Conservation (phyloP, 495 filamentous ascomycete genomes). For the Lindgomyces ingoldianus region DNA sequence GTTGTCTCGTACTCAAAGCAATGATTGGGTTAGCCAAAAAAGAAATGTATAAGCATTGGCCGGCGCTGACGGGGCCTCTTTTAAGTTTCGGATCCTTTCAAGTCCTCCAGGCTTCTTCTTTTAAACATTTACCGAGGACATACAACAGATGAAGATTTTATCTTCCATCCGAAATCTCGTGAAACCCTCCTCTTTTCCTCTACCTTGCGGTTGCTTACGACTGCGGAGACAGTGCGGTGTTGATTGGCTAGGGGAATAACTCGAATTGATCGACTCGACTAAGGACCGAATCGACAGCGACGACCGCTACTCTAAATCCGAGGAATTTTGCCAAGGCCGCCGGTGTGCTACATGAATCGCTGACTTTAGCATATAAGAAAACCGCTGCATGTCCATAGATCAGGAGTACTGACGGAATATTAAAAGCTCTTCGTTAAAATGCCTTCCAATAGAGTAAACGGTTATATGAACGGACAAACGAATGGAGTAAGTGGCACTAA, state of each 20-base stretch:
- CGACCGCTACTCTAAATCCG: neutral
- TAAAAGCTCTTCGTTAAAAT: no score
- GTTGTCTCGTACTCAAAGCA: neutral
- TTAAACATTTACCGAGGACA: neutral
- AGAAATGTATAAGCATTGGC: no score
- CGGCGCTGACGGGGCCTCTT: no score
- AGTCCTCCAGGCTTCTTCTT: neutral
- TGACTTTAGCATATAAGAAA: neutral
- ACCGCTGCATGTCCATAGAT: neutral
- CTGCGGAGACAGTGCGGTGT: neutral
- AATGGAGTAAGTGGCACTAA: constrained; percentile 1
- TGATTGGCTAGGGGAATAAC: constrained; percentile 10
- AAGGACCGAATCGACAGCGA: constrained; percentile 5
- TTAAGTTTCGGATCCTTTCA: no score
- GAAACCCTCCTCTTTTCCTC: neutral
- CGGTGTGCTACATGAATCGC: neutral
- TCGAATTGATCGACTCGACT: constrained; percentile 18
- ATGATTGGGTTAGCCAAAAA: neutral
- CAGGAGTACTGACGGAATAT: neutral
- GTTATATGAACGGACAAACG: neutral
- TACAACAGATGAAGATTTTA: neutral
- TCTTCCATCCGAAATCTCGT: neutral
- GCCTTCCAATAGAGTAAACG: constrained; percentile 4
- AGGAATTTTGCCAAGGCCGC: neutral
- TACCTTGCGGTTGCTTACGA: neutral